Base-by-base conservation (phyloP, 257 asterid genomes). In the Solanum dulcamara region DNA sequence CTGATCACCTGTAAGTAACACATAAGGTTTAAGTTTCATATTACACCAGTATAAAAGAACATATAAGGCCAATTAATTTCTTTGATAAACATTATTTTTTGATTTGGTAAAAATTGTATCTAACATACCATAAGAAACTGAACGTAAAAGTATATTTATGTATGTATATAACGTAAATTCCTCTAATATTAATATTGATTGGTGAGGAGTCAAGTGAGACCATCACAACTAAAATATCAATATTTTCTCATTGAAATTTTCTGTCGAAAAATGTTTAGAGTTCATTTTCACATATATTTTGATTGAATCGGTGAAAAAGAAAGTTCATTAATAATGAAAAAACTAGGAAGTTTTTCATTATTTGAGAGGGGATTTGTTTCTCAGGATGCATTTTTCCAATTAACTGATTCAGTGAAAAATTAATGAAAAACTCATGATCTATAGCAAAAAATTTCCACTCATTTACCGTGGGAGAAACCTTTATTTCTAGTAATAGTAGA, bases 1-100 rank as follows among this genome's bases (percentile, higher is more conserved):
- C 42, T 33, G 50, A 88, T 74, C 10, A 59, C 88, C 90, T 88
- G 60, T 38, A 53, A 35, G 18, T 40, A n/a, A 10, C 33, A 55
- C 3, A 20, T 2, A 20, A 55, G 62, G 59, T 51, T 55, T 20
- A 18, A 22, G 12, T 55, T 53, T 22, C 62, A 53, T 18, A 24
- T 6, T 6, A 18, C 6, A 5, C n/a, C n/a, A n/a, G n/a, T n/a
- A n/a, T n/a, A n/a, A n/a, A n/a, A n/a, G n/a, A n/a, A n/a, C n/a
- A n/a, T n/a, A n/a, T 30, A 66, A 66, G 72, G 40, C 14, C 40
- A 66, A 14, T 6, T 1, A 30, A 28, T 64, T 13, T 64, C 38
- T 28, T 28, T 13, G 22, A 28, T 7, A 66, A 7, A 7, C 40
- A 66, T 5, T 66, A 30, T 14, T 67, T 32, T 14, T 4, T 67